Percentiles rank a stretch among this genome's conserved stretches.
These are phyloP conservation scores for Uncinocarpus reesii DNA, from an alignment of 2,329 filamentous ascomycete species.

Conservation along the genomic window DNA sequence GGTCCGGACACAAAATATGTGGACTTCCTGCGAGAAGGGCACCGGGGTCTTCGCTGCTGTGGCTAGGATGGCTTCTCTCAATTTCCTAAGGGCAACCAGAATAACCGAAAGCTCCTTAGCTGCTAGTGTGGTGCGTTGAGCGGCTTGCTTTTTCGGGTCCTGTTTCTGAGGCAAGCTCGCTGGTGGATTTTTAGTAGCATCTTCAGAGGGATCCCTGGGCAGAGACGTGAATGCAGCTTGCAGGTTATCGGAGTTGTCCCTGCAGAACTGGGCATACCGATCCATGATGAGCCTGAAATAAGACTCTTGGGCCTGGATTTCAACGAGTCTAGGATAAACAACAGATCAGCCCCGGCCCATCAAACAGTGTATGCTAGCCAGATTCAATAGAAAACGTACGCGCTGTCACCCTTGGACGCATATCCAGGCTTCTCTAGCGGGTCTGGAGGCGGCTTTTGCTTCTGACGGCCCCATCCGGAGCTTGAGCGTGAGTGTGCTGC, in stretches of 20 bases:
- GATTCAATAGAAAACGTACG: constrained; percentile 41
- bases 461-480: constrained; percentile 54
- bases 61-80: constrained; percentile 77
- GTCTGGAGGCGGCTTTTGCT: constrained; percentile 58
- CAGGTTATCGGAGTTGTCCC: constrained; percentile 61
- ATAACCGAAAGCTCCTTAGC: constrained; percentile 61
- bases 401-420: constrained; percentile 81
- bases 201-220: constrained; percentile 29
- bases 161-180: constrained; percentile 19
- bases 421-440: constrained; percentile 72
- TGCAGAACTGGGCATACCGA: constrained; percentile 82
- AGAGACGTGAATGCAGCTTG: constrained; percentile 64
- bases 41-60: constrained; percentile 60
- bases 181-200: constrained; percentile 34
- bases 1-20: constrained; percentile 81
- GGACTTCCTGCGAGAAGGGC: constrained; percentile 74
- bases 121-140: constrained; percentile 29
- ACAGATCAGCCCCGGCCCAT: constrained; percentile 18
- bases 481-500: constrained; percentile 12
- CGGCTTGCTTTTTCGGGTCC: constrained; percentile 10
- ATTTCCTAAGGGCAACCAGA: constrained; percentile 75
- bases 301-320: constrained; percentile 66
- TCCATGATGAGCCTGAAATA: constrained; percentile 84
- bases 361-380: neutral
- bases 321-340: constrained; percentile 49